phyloP scores from a whole-genome alignment of 345 rosid genomes.

The Salix dunnii region DNA sequence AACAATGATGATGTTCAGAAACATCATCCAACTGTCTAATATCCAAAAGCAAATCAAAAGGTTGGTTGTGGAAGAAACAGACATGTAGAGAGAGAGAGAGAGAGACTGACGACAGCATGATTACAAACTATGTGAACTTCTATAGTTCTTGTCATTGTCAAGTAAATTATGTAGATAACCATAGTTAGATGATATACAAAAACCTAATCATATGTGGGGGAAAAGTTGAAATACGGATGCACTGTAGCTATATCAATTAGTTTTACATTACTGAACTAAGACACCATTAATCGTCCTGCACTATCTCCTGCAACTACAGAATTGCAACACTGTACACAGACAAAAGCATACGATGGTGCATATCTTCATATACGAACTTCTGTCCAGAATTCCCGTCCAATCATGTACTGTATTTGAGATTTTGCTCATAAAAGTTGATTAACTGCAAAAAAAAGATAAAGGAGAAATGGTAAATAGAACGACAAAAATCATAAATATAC shows the following conservation, averaged over 20 bases:
- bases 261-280: neutral
- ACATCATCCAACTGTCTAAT: neutral
- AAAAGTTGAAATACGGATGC: neutral
- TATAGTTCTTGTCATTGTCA: constrained; percentile 6
- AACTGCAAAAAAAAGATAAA: constrained; percentile 41
- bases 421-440: constrained; percentile 88
- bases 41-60: neutral
- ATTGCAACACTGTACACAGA: constrained; percentile 21
- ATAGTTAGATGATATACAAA: constrained; percentile 4
- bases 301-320: constrained; percentile 20
- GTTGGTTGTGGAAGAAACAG: neutral
- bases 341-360: constrained; percentile 9
- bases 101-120: neutral
- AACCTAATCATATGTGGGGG: constrained; percentile 12
- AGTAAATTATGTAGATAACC: neutral
- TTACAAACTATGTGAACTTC: constrained; percentile 1
- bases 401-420: constrained; percentile 66
- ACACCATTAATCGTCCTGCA: constrained; percentile 1
- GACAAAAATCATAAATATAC: neutral
- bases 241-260: constrained; percentile 7
- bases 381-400: neutral
- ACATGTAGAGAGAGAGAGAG: neutral
- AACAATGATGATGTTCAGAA: neutral
- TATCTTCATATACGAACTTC: constrained; percentile 3
- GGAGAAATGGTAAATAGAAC: neutral